These are phyloP conservation scores for Cercospora berteroae DNA, from an alignment of 2,329 filamentous ascomycete genomes.

Conservation along the genomic window DNA sequence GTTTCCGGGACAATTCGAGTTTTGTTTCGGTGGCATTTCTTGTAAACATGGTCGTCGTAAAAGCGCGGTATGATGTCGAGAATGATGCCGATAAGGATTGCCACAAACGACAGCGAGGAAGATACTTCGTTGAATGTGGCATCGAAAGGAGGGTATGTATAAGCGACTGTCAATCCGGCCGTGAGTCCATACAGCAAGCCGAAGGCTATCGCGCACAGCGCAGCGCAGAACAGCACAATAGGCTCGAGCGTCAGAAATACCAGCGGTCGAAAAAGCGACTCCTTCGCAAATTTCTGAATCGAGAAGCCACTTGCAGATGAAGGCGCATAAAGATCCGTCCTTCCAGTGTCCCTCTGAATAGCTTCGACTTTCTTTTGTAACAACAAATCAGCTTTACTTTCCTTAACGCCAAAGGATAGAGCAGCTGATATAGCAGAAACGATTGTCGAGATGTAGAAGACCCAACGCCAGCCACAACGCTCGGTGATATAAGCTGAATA, in stretches of 20 bases:
- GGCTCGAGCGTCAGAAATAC: constrained; percentile 48
- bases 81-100: constrained; percentile 42
- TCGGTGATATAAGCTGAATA: constrained; percentile 45
- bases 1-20: constrained; percentile 50
- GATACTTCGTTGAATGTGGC: constrained; percentile 38
- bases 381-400: constrained; percentile 47
- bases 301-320: constrained; percentile 11
- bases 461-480: constrained; percentile 42
- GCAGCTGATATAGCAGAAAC: constrained; percentile 39
- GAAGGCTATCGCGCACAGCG: constrained; percentile 23
- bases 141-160: constrained; percentile 26
- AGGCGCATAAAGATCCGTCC: constrained; percentile 21
- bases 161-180: constrained; percentile 25
- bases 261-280: constrained; percentile 44
- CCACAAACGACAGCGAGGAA: constrained; percentile 45
- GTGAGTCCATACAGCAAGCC: constrained; percentile 27
- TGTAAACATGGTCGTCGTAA: constrained; percentile 21
- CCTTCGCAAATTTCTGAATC: constrained; percentile 37
- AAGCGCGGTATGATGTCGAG: constrained; percentile 29
- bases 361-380: constrained; percentile 38
- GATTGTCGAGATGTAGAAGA: constrained; percentile 45
- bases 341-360: constrained; percentile 32
- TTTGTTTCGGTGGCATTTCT: constrained; percentile 27
- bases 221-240: constrained; percentile 46
- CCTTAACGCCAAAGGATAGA: constrained; percentile 40